phyloP scores from a whole-genome alignment of 805 yeast genomes.

The Pichia californica region DNA sequence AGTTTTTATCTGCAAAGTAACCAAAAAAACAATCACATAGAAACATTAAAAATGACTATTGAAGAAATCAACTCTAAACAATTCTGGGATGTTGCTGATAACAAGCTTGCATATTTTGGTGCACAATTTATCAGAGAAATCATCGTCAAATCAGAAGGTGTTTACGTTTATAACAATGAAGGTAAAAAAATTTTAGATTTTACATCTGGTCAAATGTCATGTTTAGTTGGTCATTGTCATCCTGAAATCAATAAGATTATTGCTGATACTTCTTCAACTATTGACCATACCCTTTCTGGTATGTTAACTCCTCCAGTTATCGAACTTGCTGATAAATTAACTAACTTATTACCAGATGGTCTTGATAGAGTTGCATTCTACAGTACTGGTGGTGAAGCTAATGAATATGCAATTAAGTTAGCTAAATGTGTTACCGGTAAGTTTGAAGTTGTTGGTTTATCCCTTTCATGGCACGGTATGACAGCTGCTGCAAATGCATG shows the following conservation, averaged over 20 bases:
- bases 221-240: slow-evolving; percentile 26
- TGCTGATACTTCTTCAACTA: slow-evolving; percentile 17
- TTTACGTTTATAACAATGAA: slow-evolving; percentile 19
- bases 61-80: not conserved
- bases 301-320: slow-evolving; percentile 26
- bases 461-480: slow-evolving; percentile 28
- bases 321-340: slow-evolving; percentile 25
- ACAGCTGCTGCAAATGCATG: slow-evolving; percentile 23
- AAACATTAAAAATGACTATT: not conserved
- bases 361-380: slow-evolving; percentile 22
- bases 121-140: slow-evolving; percentile 16
- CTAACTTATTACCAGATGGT: slow-evolving; percentile 19
- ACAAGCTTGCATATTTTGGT: slow-evolving; percentile 16
- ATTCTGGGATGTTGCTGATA: slow-evolving; percentile 17
- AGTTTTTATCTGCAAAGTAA: no score
- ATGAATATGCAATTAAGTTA: slow-evolving; percentile 30
- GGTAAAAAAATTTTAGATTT: slow-evolving; percentile 23
- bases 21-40: no score
- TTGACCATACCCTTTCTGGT: slow-evolving; percentile 23
- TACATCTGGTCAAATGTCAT: slow-evolving; percentile 25
- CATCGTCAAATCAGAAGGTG: slow-evolving; percentile 19
- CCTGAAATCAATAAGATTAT: slow-evolving; percentile 23
- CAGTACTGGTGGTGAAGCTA: slow-evolving; percentile 30
- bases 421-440: slow-evolving; percentile 25
- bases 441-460: slow-evolving; percentile 24